Conservation (phyloP, 257 asterid genomes). For the Solanum corneliomulleri region DNA sequence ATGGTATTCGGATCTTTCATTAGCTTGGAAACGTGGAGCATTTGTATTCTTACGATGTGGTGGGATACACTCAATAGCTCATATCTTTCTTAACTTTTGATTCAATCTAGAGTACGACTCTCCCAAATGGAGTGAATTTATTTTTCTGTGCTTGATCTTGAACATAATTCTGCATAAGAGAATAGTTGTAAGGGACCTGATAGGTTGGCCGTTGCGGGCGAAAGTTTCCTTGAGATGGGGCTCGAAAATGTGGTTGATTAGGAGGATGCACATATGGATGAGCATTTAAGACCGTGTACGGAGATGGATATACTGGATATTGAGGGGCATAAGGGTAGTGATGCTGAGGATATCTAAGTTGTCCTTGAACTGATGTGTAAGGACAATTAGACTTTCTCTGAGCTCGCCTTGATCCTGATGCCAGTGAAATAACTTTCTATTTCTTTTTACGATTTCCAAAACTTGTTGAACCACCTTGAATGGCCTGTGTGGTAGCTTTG, state of each 20-base stretch:
- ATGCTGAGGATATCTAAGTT: no score
- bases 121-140: background rate
- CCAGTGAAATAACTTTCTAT: no score
- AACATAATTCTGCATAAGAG: background rate
- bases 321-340: no score
- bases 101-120: background rate
- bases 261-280: background rate
- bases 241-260: fast-evolving
- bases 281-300: background rate
- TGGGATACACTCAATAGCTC: background rate
- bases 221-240: background rate
- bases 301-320: background rate
- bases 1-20: background rate
- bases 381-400: no score
- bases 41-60: background rate
- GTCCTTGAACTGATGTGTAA: no score
- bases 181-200: background rate
- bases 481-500: no score
- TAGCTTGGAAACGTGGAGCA: background rate
- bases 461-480: no score
- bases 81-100: background rate
- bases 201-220: no score
- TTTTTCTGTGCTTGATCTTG: background rate
- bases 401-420: no score
- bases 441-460: no score